These are phyloP conservation scores for Pestalotiopsis sp. DNA, from an alignment of 2,329 filamentous ascomycete genomes.

Conservation along the genomic window DNA sequence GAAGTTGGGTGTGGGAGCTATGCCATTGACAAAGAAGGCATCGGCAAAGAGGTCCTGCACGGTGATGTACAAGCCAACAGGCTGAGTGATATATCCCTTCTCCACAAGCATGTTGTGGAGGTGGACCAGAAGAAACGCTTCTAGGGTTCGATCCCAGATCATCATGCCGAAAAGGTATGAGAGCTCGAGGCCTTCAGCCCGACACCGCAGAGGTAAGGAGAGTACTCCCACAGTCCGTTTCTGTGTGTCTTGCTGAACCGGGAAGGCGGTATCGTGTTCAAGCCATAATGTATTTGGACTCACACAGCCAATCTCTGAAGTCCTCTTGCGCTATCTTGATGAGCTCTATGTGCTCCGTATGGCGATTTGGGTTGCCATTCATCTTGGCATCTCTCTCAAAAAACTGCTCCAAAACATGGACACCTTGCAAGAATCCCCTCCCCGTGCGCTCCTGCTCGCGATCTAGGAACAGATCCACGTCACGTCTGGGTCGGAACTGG, in stretches of 20 bases:
- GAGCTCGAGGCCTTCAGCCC: slow-evolving; percentile 45
- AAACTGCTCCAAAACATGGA: not conserved
- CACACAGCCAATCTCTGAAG: not conserved
- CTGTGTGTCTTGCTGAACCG: slow-evolving; percentile 40
- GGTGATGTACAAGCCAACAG: not conserved
- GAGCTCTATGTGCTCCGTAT: not conserved
- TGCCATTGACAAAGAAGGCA: not conserved
- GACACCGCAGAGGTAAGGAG: slow-evolving; percentile 48
- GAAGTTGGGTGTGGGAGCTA: not conserved
- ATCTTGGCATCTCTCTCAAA: not conserved
- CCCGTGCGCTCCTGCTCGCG: not conserved
- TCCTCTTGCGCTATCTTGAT: not conserved
- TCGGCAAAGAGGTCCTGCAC: not conserved
- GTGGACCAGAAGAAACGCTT: slow-evolving; percentile 42
- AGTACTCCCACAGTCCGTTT: slow-evolving; percentile 51
- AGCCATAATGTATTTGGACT: not conserved
- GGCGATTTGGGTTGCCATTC: not conserved
- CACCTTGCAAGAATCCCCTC: not conserved
- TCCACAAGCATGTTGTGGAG: slow-evolving; percentile 50
- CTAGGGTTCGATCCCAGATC: slow-evolving; percentile 41
- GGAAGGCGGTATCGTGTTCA: slow-evolving; percentile 37
- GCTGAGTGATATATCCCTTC: not conserved
- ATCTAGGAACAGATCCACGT: not conserved
- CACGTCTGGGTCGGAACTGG: not conserved
- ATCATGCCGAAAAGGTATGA: slow-evolving; percentile 34